Evolutionary conservation across 352 stramenopile species (phyloP), one percentile per base, ranked within the genome.

Genomic region (Pythium folliculosum): DNA sequence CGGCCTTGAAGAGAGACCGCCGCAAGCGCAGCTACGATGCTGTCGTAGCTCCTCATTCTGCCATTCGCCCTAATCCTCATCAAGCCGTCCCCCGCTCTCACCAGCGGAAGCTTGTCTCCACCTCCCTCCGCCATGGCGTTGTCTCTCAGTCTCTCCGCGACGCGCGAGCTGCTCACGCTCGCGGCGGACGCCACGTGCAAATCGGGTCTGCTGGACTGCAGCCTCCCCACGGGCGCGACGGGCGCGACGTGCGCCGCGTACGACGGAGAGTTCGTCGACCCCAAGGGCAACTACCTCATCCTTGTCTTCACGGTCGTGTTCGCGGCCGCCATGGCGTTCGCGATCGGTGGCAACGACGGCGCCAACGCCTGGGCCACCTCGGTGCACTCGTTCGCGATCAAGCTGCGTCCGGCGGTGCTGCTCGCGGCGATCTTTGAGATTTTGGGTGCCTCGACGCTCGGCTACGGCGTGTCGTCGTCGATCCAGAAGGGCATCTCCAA

Each of bases 341-440:
- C 66, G n/a, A 75, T 81, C 58, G 89, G 88, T 51, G 88, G 81
- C 5, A 96, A 97, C 75, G 88, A 96, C 78, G 89, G 90, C 35
- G 89, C 84, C 21, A 97, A 96, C 59, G 84, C 89, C 19, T 96
- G 95, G 73, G 88, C 71, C 17, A 95, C 88, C 37, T 83, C 80
- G 1, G 84, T 97, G 23, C 75, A 89, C 57, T 81, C 92, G 55
- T 69, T 67, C 27, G 84, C 85, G 22, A 71, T 97, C 25, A 91
- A 78, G 12, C 65, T 96, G 19, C 81, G 73, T 87, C 63, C 27
- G 10, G 88, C 88, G 8, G 80, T 94, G 22, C 23, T 95, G 14
- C 68, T 96, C 19, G 88, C 84, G 6, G 69, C 66, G 4, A 71
- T 96, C 32, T 93, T 89, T 58, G 90, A 97, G 60, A 89, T 94